Base-by-base conservation (phyloP, 2,329 filamentous ascomycete species). In the Colletotrichum liaoningense region DNA sequence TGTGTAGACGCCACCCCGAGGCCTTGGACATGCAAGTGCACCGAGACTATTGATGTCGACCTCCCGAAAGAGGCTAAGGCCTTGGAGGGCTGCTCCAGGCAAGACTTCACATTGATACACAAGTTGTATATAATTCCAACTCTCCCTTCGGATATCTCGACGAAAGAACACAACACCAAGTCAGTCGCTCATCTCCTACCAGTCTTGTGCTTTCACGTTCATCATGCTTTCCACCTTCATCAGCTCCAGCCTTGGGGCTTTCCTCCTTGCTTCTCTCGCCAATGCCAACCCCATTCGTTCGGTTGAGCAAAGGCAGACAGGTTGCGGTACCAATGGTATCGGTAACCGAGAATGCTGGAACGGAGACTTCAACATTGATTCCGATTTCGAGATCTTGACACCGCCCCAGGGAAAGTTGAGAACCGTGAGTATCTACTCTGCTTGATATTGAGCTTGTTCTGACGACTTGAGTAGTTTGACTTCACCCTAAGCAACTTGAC, bases 331-430 rank as follows among this genome's bases (percentile, higher is more conserved):
- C 42, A 76, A 81, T 63, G 78, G 77, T 19, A 76, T 77, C 5
- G 77, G 75, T 8, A 81, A 82, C 72, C 70, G 80, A 2, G 75
- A 73, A 0, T 82, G 80, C 76, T 82, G 80, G 80, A 79, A 75
- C 54, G 79, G 80, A 72, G 75, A 72, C 69, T 82, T 76, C 74
- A 78, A 76, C 63, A 76, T 82, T 72, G 75, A 74, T 63, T 80
- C 80, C 11, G 80, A 82, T 62, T 80, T 79, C 28, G 80, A 81
- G 57, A 63, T 66, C 1, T 67, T 60, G 5, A 77, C 73, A 1
- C 79, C 80, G 14, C 76, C 78, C 1, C 79, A 79, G 19, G 74
- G 74, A 35, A 77, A 77, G 38, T 77, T 76, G 26, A 69, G 77
- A 14, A 73, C 52, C 11, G 80, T 80, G 69, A 38, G 79, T 74